Evolutionary conservation across 139 green algal genomes (phyloP), one percentile per base, ranked within the genome.

Genomic region (Coelastrella sp.): DNA sequence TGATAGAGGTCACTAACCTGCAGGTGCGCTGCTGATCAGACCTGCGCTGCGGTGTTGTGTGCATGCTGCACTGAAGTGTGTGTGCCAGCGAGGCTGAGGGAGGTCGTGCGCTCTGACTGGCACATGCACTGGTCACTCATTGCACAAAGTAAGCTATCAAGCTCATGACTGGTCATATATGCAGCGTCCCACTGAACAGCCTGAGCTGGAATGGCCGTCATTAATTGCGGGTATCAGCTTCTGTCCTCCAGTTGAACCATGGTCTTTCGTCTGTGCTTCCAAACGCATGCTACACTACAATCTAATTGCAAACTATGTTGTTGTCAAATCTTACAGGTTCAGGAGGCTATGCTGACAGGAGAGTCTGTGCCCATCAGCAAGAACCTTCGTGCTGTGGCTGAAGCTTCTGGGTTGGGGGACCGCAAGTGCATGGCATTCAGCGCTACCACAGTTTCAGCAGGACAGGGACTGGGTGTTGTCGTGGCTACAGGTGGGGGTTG

Each of bases 301-400:
- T 49, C 35, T 49, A 49, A 49, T 49, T 49, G 35, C 35, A 15
- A 70, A 70, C 63, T 70, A 15, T 70, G 63, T 76, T 27, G 6
- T 27, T 76, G 68, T 35, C 24, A 24, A 76, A 35, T 19, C 19
- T 24, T 76, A 8, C 68, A 94, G 88, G 84, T 92, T 25, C 84
- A 92, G 59, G 95, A 98, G 80, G 92, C 96, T 6, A 95, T 94
- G 74, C 91, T 98, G 65, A 98, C 96, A 3, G 96, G 96, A 17
- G 96, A 98, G 92, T 97, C 94, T 20, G 91, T 96, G 25, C 92
- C 96, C 0, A 92, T 97, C 61, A 89, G 90, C 89, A 97, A 98
- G 89, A 91, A 91, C 80, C 89, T 91, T 56, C 27, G 24, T 19
- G 12, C 87, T 11, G 82, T 91, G 79, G 57, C 84, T 14, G 82